These are phyloP conservation scores for Tetratostichococcus sp. DNA, from an alignment of 139 green algal genomes.

Conservation along the genomic window DNA sequence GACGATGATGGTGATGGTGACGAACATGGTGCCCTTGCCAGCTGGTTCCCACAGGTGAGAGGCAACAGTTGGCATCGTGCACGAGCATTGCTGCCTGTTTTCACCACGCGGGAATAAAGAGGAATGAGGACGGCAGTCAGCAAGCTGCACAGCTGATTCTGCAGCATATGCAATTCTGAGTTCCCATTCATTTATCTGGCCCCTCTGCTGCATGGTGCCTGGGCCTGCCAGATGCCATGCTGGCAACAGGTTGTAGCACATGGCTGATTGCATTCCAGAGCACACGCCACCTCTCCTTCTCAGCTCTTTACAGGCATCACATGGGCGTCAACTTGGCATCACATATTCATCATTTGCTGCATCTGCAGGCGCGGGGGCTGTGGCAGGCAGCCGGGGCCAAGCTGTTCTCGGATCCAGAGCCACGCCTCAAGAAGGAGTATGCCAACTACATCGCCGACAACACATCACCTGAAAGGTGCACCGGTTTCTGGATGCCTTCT, in stretches of 20 bases:
- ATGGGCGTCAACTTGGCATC: too few species aligned
- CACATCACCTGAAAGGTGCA: background rate
- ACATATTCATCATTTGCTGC: background rate
- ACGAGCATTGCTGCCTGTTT: background rate
- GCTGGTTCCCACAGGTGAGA: background rate
- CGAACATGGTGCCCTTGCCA: background rate
- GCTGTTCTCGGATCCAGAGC: background rate
- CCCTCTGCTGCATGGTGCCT: too few species aligned
- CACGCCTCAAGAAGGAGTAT: background rate
- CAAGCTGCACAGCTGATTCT: background rate
- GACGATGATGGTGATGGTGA: background rate
- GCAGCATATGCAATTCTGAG: too few species aligned
- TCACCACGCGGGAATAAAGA: too few species aligned
- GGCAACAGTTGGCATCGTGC: background rate
- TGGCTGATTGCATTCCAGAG: too few species aligned
- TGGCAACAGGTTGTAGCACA: too few species aligned
- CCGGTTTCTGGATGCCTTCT: background rate
- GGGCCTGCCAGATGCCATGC: too few species aligned
- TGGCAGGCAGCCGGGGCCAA: background rate
- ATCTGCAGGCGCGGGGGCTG: background rate
- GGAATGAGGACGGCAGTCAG: too few species aligned
- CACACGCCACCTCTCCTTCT: too few species aligned
- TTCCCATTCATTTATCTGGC: too few species aligned
- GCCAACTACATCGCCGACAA: background rate
- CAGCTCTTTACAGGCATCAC: too few species aligned